Evolutionary conservation across 2,329 filamentous ascomycete species (phyloP).

Genomic region (Exophiala calicioides): DNA sequence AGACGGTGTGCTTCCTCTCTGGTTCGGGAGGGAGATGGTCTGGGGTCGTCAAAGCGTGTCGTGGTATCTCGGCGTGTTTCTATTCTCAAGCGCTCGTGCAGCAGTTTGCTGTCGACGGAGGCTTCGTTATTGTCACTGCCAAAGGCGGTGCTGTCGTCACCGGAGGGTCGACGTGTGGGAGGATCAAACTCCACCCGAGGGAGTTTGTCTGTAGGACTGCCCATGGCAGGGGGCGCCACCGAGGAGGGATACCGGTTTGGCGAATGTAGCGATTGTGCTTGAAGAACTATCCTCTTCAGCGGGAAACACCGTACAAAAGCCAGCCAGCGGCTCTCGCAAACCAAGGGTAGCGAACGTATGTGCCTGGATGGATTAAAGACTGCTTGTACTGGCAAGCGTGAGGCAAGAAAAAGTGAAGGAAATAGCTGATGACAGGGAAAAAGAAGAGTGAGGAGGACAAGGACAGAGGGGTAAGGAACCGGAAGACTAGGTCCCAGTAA

Average conservation of each 20-base stretch:
- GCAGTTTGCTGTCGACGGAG: constrained; percentile 31
- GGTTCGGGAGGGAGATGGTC: constrained; percentile 55
- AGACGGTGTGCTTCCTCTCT: constrained; percentile 63
- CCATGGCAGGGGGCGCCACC: constrained; percentile 36
- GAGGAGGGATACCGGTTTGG: neutral
- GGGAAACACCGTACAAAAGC: constrained; percentile 8
- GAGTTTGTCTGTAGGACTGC: constrained; percentile 37
- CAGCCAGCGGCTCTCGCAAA: constrained; percentile 16
- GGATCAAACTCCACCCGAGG: constrained; percentile 33
- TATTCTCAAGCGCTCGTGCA: constrained; percentile 51
- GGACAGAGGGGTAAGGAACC: neutral
- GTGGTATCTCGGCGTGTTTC: constrained; percentile 44
- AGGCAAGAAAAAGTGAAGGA: no score
- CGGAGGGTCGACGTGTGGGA: constrained; percentile 23
- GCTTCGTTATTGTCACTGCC: constrained; percentile 36
- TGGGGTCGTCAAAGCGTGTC: constrained; percentile 33
- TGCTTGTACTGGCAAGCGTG: neutral
- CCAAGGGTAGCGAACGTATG: constrained; percentile 6
- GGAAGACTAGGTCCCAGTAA: no score
- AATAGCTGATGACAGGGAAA: neutral
- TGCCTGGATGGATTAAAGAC: neutral
- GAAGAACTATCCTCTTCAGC: constrained; percentile 3
- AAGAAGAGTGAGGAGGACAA: neutral
- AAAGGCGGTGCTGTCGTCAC: constrained; percentile 32
- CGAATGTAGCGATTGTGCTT: neutral